Evolutionary conservation across 371 early-diverging fungal species (phyloP).

Genomic region (Capillidium heterosporum): DNA sequence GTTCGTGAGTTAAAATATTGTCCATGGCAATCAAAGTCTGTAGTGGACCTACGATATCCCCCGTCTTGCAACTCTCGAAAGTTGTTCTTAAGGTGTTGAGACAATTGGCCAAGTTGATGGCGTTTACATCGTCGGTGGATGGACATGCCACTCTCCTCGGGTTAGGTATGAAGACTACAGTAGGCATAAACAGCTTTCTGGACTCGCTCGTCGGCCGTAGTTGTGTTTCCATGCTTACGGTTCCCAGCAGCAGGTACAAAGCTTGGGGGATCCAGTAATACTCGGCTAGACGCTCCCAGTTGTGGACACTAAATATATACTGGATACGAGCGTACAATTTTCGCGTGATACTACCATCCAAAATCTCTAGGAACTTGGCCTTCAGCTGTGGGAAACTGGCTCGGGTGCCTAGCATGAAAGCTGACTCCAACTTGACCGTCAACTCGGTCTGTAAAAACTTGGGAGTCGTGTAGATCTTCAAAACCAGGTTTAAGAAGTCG

Average conservation of each 20-base stretch:
- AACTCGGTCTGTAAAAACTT: constrained; percentile 72
- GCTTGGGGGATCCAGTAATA: constrained; percentile 89
- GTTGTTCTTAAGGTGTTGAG: neutral
- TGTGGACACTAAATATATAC: constrained; percentile 83
- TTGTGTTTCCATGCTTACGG: constrained; percentile 21
- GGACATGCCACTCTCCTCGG: too few species aligned
- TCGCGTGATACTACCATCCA: constrained; percentile 55
- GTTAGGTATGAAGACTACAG: neutral
- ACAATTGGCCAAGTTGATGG: neutral
- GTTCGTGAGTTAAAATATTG: constrained; percentile 32
- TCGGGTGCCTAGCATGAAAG: constrained; percentile 78
- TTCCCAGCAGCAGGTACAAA: constrained; percentile 64
- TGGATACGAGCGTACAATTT: constrained; percentile 51
- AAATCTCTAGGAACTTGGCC: constrained; percentile 55
- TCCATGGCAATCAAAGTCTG: constrained; percentile 58
- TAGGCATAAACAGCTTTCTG: constrained; percentile 27
- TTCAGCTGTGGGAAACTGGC: constrained; percentile 58
- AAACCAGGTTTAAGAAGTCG: constrained; percentile 70
- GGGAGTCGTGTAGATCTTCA: constrained; percentile 65
- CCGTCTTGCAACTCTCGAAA: constrained; percentile 7
- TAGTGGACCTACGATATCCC: constrained; percentile 28
- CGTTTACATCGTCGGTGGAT: neutral
- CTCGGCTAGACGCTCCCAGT: constrained; percentile 77
- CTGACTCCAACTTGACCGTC: constrained; percentile 81
- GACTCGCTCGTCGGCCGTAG: constrained; percentile 15